phyloP scores from a whole-genome alignment of 441 rosid genomes.

The Dalechampia spathulata region DNA sequence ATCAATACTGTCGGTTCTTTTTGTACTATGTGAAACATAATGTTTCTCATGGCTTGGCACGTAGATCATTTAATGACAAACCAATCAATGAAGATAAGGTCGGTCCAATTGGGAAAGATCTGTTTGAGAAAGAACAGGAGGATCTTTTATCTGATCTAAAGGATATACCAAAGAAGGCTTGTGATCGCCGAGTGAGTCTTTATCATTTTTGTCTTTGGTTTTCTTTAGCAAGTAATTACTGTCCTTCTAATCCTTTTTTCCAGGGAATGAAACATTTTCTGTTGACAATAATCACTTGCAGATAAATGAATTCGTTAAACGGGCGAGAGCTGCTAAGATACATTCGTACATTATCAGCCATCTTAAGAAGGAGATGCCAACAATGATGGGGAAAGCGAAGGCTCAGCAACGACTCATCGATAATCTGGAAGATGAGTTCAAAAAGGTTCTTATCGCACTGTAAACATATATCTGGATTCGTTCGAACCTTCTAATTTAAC shows the following conservation, averaged over 20 bases:
- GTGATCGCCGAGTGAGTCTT: constrained; percentile 85
- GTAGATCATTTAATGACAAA: constrained; percentile 94
- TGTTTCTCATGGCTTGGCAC: constrained; percentile 16
- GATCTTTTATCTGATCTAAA: constrained; percentile 86
- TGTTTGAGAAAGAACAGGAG: constrained; percentile 92
- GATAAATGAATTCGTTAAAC: constrained; percentile 95
- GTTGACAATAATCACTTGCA: constrained; percentile 21
- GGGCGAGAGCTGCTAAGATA: constrained; percentile 94
- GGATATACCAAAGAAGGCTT: constrained; percentile 96
- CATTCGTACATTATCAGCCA: constrained; percentile 91
- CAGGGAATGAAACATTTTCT: too few relatives aligned
- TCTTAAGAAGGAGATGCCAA: constrained; percentile 91
- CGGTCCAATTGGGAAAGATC: constrained; percentile 88
- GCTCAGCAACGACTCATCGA: constrained; percentile 76
- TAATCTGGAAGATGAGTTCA: constrained; percentile 67
- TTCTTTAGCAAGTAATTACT: too few relatives aligned
- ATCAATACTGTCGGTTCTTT: too few relatives aligned
- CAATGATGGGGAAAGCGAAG: constrained; percentile 90
- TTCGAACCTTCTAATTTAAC: too few relatives aligned
- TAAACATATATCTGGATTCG: too few relatives aligned
- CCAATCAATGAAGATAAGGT: constrained; percentile 63
- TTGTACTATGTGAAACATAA: background rate
- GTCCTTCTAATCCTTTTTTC: too few relatives aligned
- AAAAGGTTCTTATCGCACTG: constrained; percentile 40
- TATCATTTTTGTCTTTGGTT: constrained; percentile 1